A percentile compares a stretch with the other conserved stretches of the same genome.
phyloP scores from a whole-genome alignment of 2,329 filamentous ascomycete species.

The Didymella pinodella region DNA sequence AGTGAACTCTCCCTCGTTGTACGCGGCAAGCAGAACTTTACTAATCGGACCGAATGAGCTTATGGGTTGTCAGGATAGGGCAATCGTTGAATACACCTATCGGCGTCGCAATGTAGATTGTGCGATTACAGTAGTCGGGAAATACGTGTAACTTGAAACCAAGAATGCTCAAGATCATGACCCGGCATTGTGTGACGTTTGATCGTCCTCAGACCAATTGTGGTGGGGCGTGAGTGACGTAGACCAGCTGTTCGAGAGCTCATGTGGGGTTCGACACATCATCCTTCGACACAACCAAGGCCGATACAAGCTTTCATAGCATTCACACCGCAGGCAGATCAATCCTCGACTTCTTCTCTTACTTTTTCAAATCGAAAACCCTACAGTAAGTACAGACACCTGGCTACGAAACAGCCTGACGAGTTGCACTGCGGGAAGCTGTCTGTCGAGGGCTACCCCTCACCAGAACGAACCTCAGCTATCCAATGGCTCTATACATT shows the following conservation, averaged over 20 bases:
- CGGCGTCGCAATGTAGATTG: too few relatives aligned
- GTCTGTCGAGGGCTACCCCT: background rate
- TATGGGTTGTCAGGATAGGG: too few relatives aligned
- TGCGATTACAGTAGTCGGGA: too few relatives aligned
- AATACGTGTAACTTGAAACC: background rate
- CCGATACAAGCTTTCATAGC: background rate
- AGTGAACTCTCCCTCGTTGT: background rate
- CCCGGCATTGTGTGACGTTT: constrained; percentile 21
- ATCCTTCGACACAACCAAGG: background rate
- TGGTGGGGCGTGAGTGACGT: background rate
- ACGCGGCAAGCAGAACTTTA: background rate
- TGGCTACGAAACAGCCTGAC: background rate
- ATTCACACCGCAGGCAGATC: background rate
- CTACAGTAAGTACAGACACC: background rate
- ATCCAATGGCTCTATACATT: background rate
- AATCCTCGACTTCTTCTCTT: background rate
- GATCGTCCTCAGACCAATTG: constrained; percentile 6
- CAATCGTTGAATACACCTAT: too few relatives aligned
- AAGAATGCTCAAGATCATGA: constrained; percentile 14
- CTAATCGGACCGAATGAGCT: background rate
- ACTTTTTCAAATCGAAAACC: too few relatives aligned
- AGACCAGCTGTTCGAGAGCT: constrained; percentile 12
- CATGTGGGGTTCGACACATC: constrained; percentile 22
- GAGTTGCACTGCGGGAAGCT: background rate
- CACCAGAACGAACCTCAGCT: background rate